Conservation (phyloP, 441 rosid genomes). For the Oxalis stricta region DNA sequence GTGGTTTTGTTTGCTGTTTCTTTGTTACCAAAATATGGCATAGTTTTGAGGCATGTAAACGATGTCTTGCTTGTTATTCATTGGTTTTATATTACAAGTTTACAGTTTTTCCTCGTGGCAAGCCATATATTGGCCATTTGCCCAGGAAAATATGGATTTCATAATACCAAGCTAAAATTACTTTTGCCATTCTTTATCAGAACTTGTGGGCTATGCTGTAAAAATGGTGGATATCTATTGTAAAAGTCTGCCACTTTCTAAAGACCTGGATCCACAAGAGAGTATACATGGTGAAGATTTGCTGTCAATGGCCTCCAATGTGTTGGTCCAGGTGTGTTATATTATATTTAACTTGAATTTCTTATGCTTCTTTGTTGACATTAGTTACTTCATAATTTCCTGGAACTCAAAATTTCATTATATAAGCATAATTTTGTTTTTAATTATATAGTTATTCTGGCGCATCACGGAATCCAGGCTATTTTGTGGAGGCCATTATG, state of each 20-base stretch:
- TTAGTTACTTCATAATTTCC: background rate
- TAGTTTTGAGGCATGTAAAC: background rate
- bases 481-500: conserved; percentile 81
- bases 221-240: conserved; percentile 64
- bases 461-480: conserved; percentile 60
- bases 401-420: too few species aligned
- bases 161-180: background rate
- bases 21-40: background rate
- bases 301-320: conserved; percentile 54
- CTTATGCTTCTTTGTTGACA: background rate
- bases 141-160: too few species aligned
- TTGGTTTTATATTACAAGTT: too few species aligned
- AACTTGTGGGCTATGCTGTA: conserved; percentile 44
- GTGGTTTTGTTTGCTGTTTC: background rate
- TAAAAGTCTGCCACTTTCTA: conserved; percentile 71
- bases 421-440: too few species aligned
- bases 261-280: conserved; percentile 89
- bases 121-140: too few species aligned
- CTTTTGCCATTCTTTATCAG: conserved; percentile 26
- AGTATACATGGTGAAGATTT: conserved; percentile 95
- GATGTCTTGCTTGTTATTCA: too few species aligned
- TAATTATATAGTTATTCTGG: conserved; percentile 83
- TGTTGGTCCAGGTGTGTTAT: conserved; percentile 71
- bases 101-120: too few species aligned
- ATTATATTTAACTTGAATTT: background rate